These are phyloP conservation scores for Pichia sp. DNA, from an alignment of 1,139 yeast genomes.

Conservation along the genomic window DNA sequence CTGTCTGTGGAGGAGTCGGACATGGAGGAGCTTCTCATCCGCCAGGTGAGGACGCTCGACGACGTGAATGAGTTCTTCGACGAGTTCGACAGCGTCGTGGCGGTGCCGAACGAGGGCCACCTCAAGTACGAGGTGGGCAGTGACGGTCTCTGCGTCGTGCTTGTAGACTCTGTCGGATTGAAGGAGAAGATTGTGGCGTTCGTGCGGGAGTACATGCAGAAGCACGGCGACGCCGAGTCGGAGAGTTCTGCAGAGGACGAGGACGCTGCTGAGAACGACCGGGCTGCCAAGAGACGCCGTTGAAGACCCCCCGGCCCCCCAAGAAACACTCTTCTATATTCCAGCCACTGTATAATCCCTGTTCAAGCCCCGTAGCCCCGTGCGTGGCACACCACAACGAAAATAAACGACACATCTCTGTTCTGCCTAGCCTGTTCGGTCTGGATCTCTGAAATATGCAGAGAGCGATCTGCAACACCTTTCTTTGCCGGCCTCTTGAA, in stretches of 20 bases:
- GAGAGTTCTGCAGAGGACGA: not conserved
- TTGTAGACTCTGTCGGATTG: constrained; percentile 37
- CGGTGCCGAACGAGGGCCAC: constrained; percentile 62
- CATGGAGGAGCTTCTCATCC: constrained; percentile 47
- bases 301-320: not conserved
- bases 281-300: constrained; percentile 13
- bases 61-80: constrained; percentile 59
- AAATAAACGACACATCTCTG: too few species aligned
- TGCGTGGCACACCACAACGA: too few species aligned
- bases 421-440: too few species aligned
- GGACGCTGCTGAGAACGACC: constrained; percentile 8
- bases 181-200: constrained; percentile 25
- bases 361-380: too few species aligned
- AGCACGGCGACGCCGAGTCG: not conserved
- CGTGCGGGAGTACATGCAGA: constrained; percentile 21
- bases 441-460: not conserved
- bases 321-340: too few species aligned
- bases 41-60: constrained; percentile 16
- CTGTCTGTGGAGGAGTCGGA: constrained; percentile 40
- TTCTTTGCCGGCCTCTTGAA: too few species aligned
- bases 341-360: too few species aligned
- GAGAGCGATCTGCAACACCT: not conserved
- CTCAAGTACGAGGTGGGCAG: constrained; percentile 69
- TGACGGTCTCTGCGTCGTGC: constrained; percentile 62
- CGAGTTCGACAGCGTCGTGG: constrained; percentile 53